A percentile compares a stretch with the other conserved stretches of the same genome.
Conservation (phyloP, 2,329 filamentous ascomycete species). For the Fusarium tanahbumbuense region DNA sequence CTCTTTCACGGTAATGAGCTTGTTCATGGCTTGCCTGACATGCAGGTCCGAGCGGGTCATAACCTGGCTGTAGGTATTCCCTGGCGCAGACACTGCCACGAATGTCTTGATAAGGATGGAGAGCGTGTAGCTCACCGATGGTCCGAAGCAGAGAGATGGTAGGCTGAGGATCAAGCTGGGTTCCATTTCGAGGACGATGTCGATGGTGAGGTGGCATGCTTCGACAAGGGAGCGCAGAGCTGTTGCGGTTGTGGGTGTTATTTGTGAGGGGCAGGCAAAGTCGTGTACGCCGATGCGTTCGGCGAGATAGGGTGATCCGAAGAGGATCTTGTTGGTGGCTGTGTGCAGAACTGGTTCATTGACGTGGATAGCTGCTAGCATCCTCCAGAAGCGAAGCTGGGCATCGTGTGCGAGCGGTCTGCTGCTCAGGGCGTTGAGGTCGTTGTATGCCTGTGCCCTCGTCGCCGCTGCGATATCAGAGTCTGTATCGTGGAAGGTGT, state of each 20-base stretch:
- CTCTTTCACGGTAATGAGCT: slow-evolving; percentile 19
- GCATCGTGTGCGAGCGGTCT: slow-evolving; percentile 12
- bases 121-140: slow-evolving; percentile 28
- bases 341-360: slow-evolving; percentile 28
- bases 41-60: slow-evolving; percentile 2
- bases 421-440: slow-evolving; percentile 2
- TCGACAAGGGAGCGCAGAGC: slow-evolving; percentile 21
- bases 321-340: slow-evolving; percentile 26
- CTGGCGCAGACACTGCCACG: slow-evolving; percentile 31
- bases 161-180: slow-evolving; percentile 14
- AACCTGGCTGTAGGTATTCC: slow-evolving; percentile 28
- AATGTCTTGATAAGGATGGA: slow-evolving; percentile 34
- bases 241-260: slow-evolving; percentile 3
- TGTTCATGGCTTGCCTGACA: slow-evolving; percentile 22
- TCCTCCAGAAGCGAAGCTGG: slow-evolving; percentile 29
- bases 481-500: slow-evolving; percentile 6
- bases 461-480: not conserved
- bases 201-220: slow-evolving; percentile 27
- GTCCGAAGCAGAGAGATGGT: slow-evolving; percentile 29
- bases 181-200: slow-evolving; percentile 17
- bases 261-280: slow-evolving; percentile 9
- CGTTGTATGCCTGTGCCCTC: not conserved
- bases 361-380: slow-evolving; percentile 10
- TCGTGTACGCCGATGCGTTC: slow-evolving; percentile 28
- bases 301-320: slow-evolving; percentile 20